Base-by-base conservation (phyloP, 371 early-diverging fungal species). In the Zancudomyces culisetae region DNA sequence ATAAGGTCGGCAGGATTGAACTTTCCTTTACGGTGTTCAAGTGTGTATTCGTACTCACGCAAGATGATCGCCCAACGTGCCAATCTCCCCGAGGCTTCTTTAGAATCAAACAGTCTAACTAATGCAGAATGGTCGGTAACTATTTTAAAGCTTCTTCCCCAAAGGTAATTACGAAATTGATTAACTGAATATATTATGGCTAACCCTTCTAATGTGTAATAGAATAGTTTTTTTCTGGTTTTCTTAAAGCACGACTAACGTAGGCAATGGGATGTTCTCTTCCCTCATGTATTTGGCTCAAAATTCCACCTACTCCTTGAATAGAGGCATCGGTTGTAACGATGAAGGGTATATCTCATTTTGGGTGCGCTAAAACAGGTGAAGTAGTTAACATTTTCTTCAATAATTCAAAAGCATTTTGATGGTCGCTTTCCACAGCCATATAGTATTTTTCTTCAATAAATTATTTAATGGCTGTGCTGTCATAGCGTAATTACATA, bases 391-490 rank as follows among this genome's bases (percentile, higher is more conserved):
- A 24, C 35, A 30, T 19, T 8, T 13, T 21, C n/a, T 42, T 51
- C 13, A 51, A 23, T 3, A 2, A 18, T 22, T 51, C 21, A 6
- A 39, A 35, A 23, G 52, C 42, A 4, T 26, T 23, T 35, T 51
- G 21, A 27, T 26, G 22, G 4, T 51, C 45, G 3, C n/a, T n/a
- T 3, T 30, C 52, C 52, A 51, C n/a, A 8, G 18, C 24, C 24
- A 51, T 13, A 10, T n/a, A 10, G 41, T 8, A 8, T 35, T 35
- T 43, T 51, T 51, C 35, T 51, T n/a, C 4, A 51, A 40, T 18
- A 51, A 30, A 20, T 51, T 51, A 35, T 51, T 20, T 1, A 70
- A 52, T 0, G 71, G 71, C 1, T 2, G 22, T 8, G 60, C 58
- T 8, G 57, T 30, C 2, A 47, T 24, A 2, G 72, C 23, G 50